Conservation (phyloP, 495 filamentous ascomycete genomes). For the Tuber borchii region DNA sequence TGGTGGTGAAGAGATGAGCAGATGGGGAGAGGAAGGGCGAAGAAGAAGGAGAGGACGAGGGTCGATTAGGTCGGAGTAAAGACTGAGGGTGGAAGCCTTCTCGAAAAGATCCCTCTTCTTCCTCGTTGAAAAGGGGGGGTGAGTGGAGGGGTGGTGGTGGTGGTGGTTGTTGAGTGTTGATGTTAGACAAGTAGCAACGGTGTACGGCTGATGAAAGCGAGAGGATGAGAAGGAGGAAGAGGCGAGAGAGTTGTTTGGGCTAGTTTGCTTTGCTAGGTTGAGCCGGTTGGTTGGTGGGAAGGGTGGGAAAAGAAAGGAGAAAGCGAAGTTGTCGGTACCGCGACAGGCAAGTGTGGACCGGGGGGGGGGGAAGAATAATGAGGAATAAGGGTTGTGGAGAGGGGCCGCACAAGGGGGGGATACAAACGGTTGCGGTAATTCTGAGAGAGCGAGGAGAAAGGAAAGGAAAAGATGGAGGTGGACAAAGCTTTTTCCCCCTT, state of each 20-base stretch:
- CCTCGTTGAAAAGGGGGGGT: slow-evolving; percentile 34
- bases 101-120: slow-evolving; percentile 34
- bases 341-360: slow-evolving; percentile 23
- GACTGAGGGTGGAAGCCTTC: slow-evolving; percentile 39
- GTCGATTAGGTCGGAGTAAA: slow-evolving; percentile 37
- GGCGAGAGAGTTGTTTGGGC: slow-evolving; percentile 14
- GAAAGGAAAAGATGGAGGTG: not conserved
- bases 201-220: slow-evolving; percentile 8
- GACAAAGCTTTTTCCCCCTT: not conserved
- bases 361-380: too few species aligned
- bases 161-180: slow-evolving; percentile 22
- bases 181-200: slow-evolving; percentile 16
- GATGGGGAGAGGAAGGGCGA: slow-evolving; percentile 14
- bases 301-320: slow-evolving; percentile 34
- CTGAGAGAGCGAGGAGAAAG: slow-evolving; percentile 30
- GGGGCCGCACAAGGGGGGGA: slow-evolving; percentile 25
- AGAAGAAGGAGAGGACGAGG: slow-evolving; percentile 27
- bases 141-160: slow-evolving; percentile 6
- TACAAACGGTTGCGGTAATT: slow-evolving; percentile 25
- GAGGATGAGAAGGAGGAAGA: not conserved
- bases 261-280: slow-evolving; percentile 8
- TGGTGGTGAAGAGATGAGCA: slow-evolving; percentile 17
- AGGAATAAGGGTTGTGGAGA: slow-evolving; percentile 31
- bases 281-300: slow-evolving; percentile 11
- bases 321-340: slow-evolving; percentile 28